phyloP scores from a whole-genome alignment of 306 rosid species.

The Lathyrus tuberosus region DNA sequence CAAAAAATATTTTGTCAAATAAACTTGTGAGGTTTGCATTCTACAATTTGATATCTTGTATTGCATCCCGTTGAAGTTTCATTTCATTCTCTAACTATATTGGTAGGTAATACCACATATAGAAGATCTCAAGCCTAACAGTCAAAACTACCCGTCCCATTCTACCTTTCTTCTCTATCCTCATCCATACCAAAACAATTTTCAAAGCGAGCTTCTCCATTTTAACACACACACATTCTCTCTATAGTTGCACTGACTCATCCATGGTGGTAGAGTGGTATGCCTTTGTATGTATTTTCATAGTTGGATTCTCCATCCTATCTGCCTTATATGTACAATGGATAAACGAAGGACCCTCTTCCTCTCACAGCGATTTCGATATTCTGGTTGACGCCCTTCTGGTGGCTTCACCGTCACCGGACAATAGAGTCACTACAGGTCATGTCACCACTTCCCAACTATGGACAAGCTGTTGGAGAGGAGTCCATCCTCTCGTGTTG shows the following conservation, averaged over 20 bases:
- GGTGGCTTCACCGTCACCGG: conserved; percentile 39
- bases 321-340: conserved; percentile 60
- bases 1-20: neutral
- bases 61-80: neutral
- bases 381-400: conserved; percentile 55
- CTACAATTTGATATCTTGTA: neutral
- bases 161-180: conserved; percentile 1
- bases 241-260: neutral
- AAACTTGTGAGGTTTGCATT: neutral
- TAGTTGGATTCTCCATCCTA: conserved; percentile 46
- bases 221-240: neutral
- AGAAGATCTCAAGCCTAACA: conserved; percentile 35
- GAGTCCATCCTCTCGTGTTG: conserved; percentile 64
- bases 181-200: conserved; percentile 12
- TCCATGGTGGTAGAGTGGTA: conserved; percentile 66
- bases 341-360: conserved; percentile 48
- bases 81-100: neutral
- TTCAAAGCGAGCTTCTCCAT: neutral
- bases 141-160: conserved; percentile 59
- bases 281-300: conserved; percentile 70
- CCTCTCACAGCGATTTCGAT: conserved; percentile 37
- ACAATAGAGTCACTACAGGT: conserved; percentile 38
- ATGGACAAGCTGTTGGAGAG: conserved; percentile 77
- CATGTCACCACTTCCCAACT: conserved; percentile 50
- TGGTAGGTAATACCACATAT: neutral